Evolutionary conservation across 305 asterid species (phyloP), one percentile per base, ranked within the genome.

Genomic region (Vinca major): DNA sequence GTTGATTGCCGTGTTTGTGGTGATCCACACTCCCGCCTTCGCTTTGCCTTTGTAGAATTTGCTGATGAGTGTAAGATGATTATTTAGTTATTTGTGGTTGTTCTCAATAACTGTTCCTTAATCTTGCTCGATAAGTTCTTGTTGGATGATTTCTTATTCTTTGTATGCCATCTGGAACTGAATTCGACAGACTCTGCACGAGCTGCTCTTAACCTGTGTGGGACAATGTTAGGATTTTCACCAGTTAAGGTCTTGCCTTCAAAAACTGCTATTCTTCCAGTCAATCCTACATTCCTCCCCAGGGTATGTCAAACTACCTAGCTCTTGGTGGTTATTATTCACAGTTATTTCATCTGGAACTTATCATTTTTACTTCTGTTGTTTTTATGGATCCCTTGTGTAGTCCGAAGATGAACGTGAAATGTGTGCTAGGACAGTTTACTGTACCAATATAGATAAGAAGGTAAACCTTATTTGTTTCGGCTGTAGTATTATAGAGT

Each of bases 341-440:
- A 36, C 20, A 0, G 4, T 39, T 61, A 47, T 69, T 54, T 36
- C 67, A 26, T 64, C 12, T 37, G 37, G 73, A 45, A 71, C 54
- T 65, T 55, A 63, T 19, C 12, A 6, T 41, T 41, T 68, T 36
- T 33, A 5, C 49, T 16, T 67, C 61, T 62, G 26, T 73, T 67
- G 7, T n/a, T 36, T 48, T 49, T 51, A 33, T 73, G 13, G 67
- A n/a, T 67, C 65, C 60, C 58, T 50, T 63, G 13, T 74, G 65
- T 57, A 92, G 98, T 92, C 98, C 0, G 98, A 92, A 82, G 97
- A 89, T 84, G 98, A 92, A 76, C 96, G 97, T 12, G 95, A 90
- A 83, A 92, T 92, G 98, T 92, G 98, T 66, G 98, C 97, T 58
- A 84, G 91, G 91, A 92, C 98, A 66, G 96, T 92, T 63, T 92